These are phyloP conservation scores for Penicillium corylophilum DNA, from an alignment of 2,329 filamentous ascomycete genomes.

Conservation along the genomic window DNA sequence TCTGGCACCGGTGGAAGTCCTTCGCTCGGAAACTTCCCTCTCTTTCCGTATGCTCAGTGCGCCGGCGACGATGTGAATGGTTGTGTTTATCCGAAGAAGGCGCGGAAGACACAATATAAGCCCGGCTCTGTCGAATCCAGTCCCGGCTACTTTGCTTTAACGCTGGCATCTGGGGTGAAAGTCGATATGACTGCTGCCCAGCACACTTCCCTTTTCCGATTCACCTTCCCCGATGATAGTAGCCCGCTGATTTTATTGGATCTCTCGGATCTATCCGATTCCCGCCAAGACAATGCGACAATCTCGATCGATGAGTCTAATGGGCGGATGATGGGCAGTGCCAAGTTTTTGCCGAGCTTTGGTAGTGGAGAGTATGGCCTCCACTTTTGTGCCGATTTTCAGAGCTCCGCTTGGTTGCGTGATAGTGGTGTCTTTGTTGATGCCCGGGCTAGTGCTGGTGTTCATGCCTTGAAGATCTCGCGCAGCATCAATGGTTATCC, in stretches of 20 bases:
- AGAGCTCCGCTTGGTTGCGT: slow-evolving; percentile 51
- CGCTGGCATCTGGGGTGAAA: slow-evolving; percentile 55
- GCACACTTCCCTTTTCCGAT: slow-evolving; percentile 63
- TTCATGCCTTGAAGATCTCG: slow-evolving; percentile 55
- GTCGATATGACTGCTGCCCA: slow-evolving; percentile 67
- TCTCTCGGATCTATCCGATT: slow-evolving; percentile 62
- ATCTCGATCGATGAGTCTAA: slow-evolving; percentile 57
- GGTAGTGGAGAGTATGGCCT: slow-evolving; percentile 59
- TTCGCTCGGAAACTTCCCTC: slow-evolving; percentile 69
- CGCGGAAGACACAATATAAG: slow-evolving; percentile 50
- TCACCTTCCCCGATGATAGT: slow-evolving; percentile 55
- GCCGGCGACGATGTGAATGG: slow-evolving; percentile 59
- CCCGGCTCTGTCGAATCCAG: slow-evolving; percentile 56
- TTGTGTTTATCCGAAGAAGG: slow-evolving; percentile 60
- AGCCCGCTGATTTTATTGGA: slow-evolving; percentile 65
- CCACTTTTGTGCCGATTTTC: slow-evolving; percentile 68
- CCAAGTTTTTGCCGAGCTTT: slow-evolving; percentile 64
- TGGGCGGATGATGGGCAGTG: slow-evolving; percentile 63
- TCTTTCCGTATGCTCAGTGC: slow-evolving; percentile 67
- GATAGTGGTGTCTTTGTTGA: slow-evolving; percentile 65
- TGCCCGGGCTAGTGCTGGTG: slow-evolving; percentile 55
- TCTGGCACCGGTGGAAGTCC: slow-evolving; percentile 54
- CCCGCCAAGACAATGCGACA: slow-evolving; percentile 58
- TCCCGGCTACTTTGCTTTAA: slow-evolving; percentile 66
- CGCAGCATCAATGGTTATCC: slow-evolving; percentile 61